A percentile compares a stretch with the other conserved stretches of the same genome.
Evolutionary conservation across 768 basidiomycete genomes (phyloP).

Genomic region (Megacollybia marginata): DNA sequence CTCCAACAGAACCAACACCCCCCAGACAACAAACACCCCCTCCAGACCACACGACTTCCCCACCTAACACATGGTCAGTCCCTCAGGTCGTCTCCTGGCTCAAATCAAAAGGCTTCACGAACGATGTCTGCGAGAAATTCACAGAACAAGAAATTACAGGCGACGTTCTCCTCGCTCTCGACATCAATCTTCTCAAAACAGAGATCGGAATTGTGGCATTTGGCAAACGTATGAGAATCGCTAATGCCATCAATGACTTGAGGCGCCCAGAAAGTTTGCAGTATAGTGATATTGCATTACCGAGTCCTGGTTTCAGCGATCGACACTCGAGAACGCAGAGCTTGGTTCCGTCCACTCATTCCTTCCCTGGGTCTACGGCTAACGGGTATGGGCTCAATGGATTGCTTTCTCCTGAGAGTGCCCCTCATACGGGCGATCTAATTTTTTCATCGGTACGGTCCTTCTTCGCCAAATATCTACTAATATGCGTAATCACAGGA

Average conservation of each 20-base stretch:
- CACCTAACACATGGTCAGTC: constrained; percentile 75
- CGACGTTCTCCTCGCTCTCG: constrained; percentile 92
- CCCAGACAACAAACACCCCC: background rate
- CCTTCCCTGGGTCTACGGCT: constrained; percentile 28
- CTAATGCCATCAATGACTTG: constrained; percentile 87
- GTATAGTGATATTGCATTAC: constrained; percentile 31
- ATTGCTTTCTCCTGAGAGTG: constrained; percentile 19
- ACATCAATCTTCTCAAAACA: constrained; percentile 81
- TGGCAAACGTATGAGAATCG: constrained; percentile 89
- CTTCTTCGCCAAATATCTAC: too few species aligned
- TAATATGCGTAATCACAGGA: too few species aligned
- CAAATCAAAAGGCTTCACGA: constrained; percentile 76
- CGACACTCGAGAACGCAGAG: constrained; percentile 34
- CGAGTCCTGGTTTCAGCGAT: background rate
- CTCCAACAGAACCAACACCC: constrained; percentile 4
- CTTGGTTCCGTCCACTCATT: constrained; percentile 37
- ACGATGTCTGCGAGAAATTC: constrained; percentile 78
- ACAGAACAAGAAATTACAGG: constrained; percentile 99
- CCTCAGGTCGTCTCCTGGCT: constrained; percentile 91
- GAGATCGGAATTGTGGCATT: constrained; percentile 94
- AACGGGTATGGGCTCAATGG: background rate
- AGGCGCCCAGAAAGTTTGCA: constrained; percentile 61
- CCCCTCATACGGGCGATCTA: constrained; percentile 15
- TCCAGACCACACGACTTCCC: constrained; percentile 13
- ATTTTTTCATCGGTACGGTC: constrained; percentile 6